Evolutionary conservation across 306 rosid genomes (phyloP).

Genomic region (Astragalus membranaceus): DNA sequence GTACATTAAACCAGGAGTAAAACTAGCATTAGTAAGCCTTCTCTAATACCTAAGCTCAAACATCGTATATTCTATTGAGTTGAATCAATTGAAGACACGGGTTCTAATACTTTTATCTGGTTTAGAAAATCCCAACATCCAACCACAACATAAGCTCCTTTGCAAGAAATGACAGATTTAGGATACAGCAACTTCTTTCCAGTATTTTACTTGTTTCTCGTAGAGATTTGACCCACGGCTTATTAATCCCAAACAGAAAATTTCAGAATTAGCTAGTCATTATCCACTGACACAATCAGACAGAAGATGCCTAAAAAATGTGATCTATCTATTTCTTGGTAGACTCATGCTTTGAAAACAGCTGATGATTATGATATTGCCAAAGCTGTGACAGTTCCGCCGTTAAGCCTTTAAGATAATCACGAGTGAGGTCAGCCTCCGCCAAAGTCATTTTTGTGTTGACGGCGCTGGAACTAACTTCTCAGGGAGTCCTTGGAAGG

Average conservation of each 20-base stretch:
- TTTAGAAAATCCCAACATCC: too few relatives aligned
- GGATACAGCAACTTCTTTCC: neutral
- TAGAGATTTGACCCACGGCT: neutral
- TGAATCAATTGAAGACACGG: neutral
- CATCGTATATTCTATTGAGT: neutral
- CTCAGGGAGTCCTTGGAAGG: too few relatives aligned
- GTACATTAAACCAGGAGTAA: neutral
- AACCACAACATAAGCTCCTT: too few relatives aligned
- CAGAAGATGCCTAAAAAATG: neutral
- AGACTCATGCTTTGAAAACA: too few relatives aligned
- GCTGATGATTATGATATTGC: too few relatives aligned
- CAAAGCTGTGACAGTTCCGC: too few relatives aligned
- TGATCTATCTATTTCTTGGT: neutral
- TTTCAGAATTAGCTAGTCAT: neutral
- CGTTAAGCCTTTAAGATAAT: too few relatives aligned
- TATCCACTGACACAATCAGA: neutral
- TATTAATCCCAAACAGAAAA: neutral
- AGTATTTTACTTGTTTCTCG: neutral
- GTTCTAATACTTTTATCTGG: neutral
- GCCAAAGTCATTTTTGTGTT: too few relatives aligned
- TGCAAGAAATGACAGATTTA: too few relatives aligned
- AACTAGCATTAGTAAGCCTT: neutral
- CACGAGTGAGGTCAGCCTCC: too few relatives aligned
- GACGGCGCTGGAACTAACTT: too few relatives aligned
- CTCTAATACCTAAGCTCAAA: neutral